Evolutionary conservation across 2,329 filamentous ascomycete species (phyloP).

Genomic region (Verticillium isaacii): DNA sequence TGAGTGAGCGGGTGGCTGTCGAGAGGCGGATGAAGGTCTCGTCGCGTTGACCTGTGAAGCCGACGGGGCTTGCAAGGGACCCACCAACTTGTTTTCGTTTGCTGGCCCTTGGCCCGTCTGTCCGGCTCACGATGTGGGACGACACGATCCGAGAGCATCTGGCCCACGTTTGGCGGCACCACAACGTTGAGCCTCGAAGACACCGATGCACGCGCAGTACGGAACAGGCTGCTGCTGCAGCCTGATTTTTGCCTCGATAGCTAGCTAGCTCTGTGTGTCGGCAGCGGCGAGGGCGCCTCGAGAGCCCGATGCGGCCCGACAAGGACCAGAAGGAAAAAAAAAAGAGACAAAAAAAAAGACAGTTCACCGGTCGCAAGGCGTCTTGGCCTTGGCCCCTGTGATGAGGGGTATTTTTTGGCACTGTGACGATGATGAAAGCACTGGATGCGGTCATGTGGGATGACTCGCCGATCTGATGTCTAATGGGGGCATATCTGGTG

Average conservation of each 20-base stretch:
- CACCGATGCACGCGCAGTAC: neutral
- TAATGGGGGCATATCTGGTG: neutral
- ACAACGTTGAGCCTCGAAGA: neutral
- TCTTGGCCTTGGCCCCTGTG: neutral
- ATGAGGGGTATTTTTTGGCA: neutral
- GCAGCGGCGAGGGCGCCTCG: neutral
- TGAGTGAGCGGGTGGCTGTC: conserved; percentile 4
- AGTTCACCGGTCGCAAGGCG: neutral
- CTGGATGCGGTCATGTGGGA: neutral
- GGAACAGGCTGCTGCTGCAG: neutral
- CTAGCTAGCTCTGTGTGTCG: neutral
- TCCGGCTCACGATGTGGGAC: neutral
- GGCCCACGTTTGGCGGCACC: neutral
- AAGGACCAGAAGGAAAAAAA: neutral
- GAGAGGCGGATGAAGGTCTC: conserved; percentile 3
- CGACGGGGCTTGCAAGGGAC: neutral
- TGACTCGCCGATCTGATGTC: neutral
- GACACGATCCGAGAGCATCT: neutral
- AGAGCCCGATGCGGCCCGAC: neutral
- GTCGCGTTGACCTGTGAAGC: neutral
- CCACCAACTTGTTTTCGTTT: neutral
- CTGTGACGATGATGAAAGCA: neutral
- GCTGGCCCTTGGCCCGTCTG: neutral
- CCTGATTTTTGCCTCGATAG: neutral
- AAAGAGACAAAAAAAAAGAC: neutral